Evolutionary conservation across 2,329 filamentous ascomycete species (phyloP), one percentile per base, ranked within the genome.

Genomic region (Alternaria viburni): DNA sequence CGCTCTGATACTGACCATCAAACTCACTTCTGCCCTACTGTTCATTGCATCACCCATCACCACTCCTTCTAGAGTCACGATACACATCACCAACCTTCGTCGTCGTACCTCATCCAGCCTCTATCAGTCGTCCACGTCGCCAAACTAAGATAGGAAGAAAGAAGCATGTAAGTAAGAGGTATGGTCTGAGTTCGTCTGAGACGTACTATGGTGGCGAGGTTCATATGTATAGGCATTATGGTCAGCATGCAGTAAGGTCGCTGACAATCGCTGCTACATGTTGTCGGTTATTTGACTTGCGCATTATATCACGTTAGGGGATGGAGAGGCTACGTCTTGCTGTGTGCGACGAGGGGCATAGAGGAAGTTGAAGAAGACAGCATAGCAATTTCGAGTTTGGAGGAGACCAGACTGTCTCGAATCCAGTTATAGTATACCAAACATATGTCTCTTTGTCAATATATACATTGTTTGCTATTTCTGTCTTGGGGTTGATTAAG

Each of bases 121-220:
- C n/a, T n/a, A n/a, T n/a, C n/a, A n/a, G n/a, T n/a, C n/a, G n/a
- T n/a, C 23, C 23, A 25, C 23, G 8, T 25, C 23, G 23, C 6
- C 23, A 25, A 25, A 6, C n/a, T 26, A 41, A 1, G 36, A 41
- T 17, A 41, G 36, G n/a, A 41, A 41, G n/a, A 1, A 41, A 17
- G 36, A 11, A 41, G 36, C 3, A 3, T 41, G 3, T 17, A 41
- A 41, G 36, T 17, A 41, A 10, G 36, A 17, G 36, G 36, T 41
- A 41, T 41, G 9, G n/a, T 41, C 1, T 41, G 36, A 0, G 9
- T 30, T 50, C 21, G 2, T 47, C 21, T 25, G 45, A 47, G 7
- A 2, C 0, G 36, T 41, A 41, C 36, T 1, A 0, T 0, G 36
- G 15, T 41, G 1, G 36, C n/a, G n/a, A 0, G 36, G n/a, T 11